Evolutionary conservation across 192 early-diverging fungal genomes (phyloP), one percentile per base, ranked within the genome.

Genomic region (Martensiomyces pterosporus): DNA sequence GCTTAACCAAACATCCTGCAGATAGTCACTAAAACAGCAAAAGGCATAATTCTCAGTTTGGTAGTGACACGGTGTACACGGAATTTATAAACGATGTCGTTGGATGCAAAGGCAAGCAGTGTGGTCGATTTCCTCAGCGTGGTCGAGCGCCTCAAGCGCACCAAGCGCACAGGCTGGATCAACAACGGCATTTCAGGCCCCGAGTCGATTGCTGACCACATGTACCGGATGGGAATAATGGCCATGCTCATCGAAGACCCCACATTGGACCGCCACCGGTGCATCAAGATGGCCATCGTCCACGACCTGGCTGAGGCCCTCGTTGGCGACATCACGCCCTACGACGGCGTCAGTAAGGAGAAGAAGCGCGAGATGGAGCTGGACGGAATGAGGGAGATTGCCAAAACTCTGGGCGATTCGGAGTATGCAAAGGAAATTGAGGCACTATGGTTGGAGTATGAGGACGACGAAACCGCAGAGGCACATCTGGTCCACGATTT

Each of bases 141-240:
- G 27, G 80, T 89, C 22, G 87, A 89, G 46, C 82, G 83, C 14
- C 75, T 93, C n/a, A 93, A 93, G 87, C 77, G 77, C 52, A 97
- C 93, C 12, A 93, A 93, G 60, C 76, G 93, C 48, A 94, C 92
- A 14, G 94, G 94, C 22, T 97, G 94, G 94, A 39, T 97, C 37
- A 79, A 90, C 62, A 52, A 77, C 59, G 72, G 75, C 0, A 75
- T 97, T 34, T 38, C 63, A 13, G 57, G 67, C 10, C 79, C 91
- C 46, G 94, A 97, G 55, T 91, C 88, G 4, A 93, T 97, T 27
- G 78, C 82, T 13, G 94, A 97, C 68, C 94, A 97, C 65, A 97
- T 97, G 94, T 80, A 95, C 77, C 80, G 92, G 14, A 94, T 97
- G 91, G 77, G 81, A 2, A 80, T 96, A 10, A 86, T 96, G 79